Percentiles rank a stretch among this genome's conserved stretches.
Evolutionary conservation across 148 eudicot species (phyloP).

Genomic region (Euryodendron excelsum): DNA sequence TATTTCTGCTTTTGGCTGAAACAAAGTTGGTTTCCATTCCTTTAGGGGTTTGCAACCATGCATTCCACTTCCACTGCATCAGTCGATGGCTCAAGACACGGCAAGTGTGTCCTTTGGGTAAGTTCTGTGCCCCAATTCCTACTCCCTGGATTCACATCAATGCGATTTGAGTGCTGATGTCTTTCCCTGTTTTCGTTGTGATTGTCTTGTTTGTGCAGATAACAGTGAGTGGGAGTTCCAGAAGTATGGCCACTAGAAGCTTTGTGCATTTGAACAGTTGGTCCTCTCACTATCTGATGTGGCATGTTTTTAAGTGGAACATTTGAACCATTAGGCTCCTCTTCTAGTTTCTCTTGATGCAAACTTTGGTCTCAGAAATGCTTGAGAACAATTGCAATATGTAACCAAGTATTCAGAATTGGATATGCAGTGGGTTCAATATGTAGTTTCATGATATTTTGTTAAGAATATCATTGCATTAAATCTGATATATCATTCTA

Average conservation of each 20-base stretch:
- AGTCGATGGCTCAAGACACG: constrained; percentile 95
- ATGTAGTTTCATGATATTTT: too few relatives aligned
- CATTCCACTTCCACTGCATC: constrained; percentile 92
- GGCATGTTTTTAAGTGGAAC: neutral
- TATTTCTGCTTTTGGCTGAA: constrained; percentile 3
- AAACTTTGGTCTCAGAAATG: too few relatives aligned
- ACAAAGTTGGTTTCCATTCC: constrained; percentile 7
- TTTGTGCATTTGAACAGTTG: neutral
- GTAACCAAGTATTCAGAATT: too few relatives aligned
- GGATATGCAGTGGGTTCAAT: too few relatives aligned
- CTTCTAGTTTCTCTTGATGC: too few relatives aligned
- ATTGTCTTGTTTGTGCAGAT: constrained; percentile 41
- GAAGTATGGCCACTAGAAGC: constrained; percentile 75
- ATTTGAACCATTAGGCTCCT: neutral
- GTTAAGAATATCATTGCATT: too few relatives aligned
- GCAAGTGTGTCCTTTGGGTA: constrained; percentile 88
- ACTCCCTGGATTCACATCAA: neutral
- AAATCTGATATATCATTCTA: too few relatives aligned
- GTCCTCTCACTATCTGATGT: neutral
- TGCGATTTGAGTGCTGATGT: neutral
- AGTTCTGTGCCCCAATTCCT: neutral
- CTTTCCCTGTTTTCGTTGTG: neutral
- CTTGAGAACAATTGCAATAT: too few relatives aligned
- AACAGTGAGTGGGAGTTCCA: constrained; percentile 96
- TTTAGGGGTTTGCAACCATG: constrained; percentile 71